Evolutionary conservation across 2,329 filamentous ascomycete species (phyloP), one percentile per base, ranked within the genome.

Genomic region (Colletotrichum cuscutae): DNA sequence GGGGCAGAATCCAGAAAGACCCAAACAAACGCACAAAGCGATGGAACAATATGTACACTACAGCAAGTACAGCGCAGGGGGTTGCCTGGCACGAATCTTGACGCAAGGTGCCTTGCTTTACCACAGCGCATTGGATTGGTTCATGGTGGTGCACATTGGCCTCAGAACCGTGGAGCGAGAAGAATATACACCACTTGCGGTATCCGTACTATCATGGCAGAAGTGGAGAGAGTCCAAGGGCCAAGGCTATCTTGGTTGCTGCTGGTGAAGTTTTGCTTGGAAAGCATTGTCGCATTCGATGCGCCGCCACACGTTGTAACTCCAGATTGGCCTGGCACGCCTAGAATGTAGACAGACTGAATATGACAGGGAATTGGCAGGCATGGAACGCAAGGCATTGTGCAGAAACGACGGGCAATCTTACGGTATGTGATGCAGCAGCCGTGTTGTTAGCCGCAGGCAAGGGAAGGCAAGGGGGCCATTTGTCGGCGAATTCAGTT

Each of bases 1-100:
- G 49, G 68, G 37, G 70, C 59, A 59, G 37, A 42, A 42, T 19
- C 15, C 13, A 42, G 59, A 58, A 32, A 72, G 53, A 61, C 59
- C 70, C 56, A 70, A 70, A 70, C 60, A 69, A 72, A 60, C 24
- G 22, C 66, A 42, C 46, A 64, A 70, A 61, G 66, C 66, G 70
- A n/a, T 49, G 7, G 7, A 49, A 13, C 8, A 7, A 15, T 11
- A 13, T 37, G 6, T 11, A 13, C 13, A 37, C 5, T 15, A 37
- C 37, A 42, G 37, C 15, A 42, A 42, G 37, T 42, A 42, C 13
- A 42, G 37, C 6, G 37, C 60, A 70, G 58, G 58, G 58, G 65
- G 58, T 63, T n/a, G 65, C 58, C 58, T 72, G 58, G 37, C 58
- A 62, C 63, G 69, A 72, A 53, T 11, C 26, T 24, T 49, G 42